Evolutionary conservation across 2,329 filamentous ascomycete genomes (phyloP), one percentile per base, ranked within the genome.

Genomic region (Claviceps capensis): DNA sequence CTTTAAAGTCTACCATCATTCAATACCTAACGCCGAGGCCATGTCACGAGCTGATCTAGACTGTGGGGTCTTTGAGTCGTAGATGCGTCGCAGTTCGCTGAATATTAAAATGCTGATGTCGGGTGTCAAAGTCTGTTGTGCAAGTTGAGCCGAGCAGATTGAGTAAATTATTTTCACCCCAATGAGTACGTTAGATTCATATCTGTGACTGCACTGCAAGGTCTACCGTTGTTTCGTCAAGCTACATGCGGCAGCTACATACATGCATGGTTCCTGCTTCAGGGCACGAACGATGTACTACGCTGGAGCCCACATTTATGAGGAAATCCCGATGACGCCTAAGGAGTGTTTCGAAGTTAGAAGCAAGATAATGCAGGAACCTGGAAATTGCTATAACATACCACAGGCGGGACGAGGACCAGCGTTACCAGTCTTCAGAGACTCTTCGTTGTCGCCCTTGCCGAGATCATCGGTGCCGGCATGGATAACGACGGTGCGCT

Each of bases 341-440:
- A 51, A 48, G 22, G 45, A 34, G 30, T 34, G 11, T 34, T 4
- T 19, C 26, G 60, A 53, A 57, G 55, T 57, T 55, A 54, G 47
- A 17, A 5, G n/a, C 36, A 4, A n/a, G 13, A 5, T n/a, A 6
- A 30, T 2, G n/a, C 13, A 40, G 37, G 3, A 11, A 23, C 5
- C 19, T 43, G 14, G 26, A 19, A 1, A 19, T 6, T 17, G 36
- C 14, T 22, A 71, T 23, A 13, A 71, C 80, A 68, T 79, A 87
- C 93, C 93, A 75, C 93, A 98, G 69, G 93, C 93, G 68, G 93
- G 93, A 67, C 93, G 88, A 62, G 76, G 71, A 64, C 93, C 93
- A 67, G 93, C 93, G 70, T 97, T 98, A 61, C 93, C 93, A 59
- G 93, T 98, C 85, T 94, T 96, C 78, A 94, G 88, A 65, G 88